Conservation (phyloP, 2,329 filamentous ascomycete genomes). For the Colletotrichum plurivorum region DNA sequence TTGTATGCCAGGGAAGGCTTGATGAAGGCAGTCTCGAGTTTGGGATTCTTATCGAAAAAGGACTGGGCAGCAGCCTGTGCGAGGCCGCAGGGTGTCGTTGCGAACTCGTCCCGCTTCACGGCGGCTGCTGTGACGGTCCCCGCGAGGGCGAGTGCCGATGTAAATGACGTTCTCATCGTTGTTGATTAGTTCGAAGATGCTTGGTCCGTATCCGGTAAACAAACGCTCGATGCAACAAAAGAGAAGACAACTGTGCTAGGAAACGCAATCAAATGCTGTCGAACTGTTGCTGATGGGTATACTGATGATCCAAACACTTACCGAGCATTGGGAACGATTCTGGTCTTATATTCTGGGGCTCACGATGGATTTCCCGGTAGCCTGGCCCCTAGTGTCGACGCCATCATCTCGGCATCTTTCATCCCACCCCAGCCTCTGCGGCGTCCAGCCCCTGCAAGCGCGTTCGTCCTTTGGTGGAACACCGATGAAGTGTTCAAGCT, state of each 20-base stretch:
- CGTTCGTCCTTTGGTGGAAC: not conserved
- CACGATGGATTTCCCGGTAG: no score
- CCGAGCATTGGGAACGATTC: no score
- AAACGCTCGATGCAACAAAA: no score
- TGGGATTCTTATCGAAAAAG: not conserved
- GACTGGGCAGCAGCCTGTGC: slow-evolving; percentile 19
- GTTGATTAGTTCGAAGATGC: not conserved
- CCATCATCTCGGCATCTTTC: no score
- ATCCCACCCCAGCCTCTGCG: no score
- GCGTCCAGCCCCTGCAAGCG: slow-evolving; percentile 8
- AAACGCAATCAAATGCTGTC: no score
- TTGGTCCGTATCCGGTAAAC: no score
- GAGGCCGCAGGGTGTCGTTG: slow-evolving; percentile 10
- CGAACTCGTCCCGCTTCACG: not conserved
- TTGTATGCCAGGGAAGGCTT: slow-evolving; percentile 26
- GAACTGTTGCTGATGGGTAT: no score
- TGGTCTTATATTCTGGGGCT: no score
- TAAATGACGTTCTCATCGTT: slow-evolving; percentile 14
- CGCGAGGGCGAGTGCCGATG: slow-evolving; percentile 20
- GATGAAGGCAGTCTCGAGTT: not conserved
- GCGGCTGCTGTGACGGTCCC: slow-evolving; percentile 1
- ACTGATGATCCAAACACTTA: no score
- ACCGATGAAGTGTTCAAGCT: not conserved
- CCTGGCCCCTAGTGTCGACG: no score
- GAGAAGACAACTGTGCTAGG: no score